A percentile compares a stretch with the other conserved stretches of the same genome.
These are phyloP conservation scores for Calophaca sinica DNA, from an alignment of 306 rosid genomes.

Conservation along the genomic window DNA sequence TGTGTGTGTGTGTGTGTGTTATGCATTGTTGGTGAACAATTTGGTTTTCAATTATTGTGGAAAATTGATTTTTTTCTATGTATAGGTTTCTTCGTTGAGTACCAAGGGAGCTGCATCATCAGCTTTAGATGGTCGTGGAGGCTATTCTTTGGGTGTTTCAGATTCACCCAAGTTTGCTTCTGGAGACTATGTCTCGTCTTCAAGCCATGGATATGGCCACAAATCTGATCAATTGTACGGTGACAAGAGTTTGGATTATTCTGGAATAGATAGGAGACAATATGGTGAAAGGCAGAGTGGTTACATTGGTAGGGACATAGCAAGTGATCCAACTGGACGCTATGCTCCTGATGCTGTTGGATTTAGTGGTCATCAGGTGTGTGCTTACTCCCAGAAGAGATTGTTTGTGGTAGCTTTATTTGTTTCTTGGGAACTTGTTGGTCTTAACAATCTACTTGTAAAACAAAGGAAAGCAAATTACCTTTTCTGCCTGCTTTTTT, in stretches of 20 bases:
- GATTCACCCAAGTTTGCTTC: constrained; percentile 88
- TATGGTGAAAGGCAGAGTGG: constrained; percentile 85
- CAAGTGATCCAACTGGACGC: constrained; percentile 74
- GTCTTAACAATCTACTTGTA: background rate
- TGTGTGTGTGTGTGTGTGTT: constrained; percentile 40
- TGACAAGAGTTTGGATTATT: constrained; percentile 85
- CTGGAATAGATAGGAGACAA: constrained; percentile 84
- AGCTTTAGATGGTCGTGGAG: constrained; percentile 80
- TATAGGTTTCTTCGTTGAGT: constrained; percentile 68
- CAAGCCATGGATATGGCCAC: constrained; percentile 83
- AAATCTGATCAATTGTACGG: constrained; percentile 79
- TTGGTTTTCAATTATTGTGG: background rate
- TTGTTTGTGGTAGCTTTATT: constrained; percentile 39
- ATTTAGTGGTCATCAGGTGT: constrained; percentile 82
- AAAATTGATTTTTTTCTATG: constrained; percentile 11
- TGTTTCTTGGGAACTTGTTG: background rate
- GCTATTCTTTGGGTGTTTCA: constrained; percentile 68
- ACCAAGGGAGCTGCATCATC: constrained; percentile 75
- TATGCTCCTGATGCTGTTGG: constrained; percentile 81
- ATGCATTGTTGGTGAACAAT: background rate
- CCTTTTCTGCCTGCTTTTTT: constrained; percentile 23
- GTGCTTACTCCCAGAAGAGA: constrained; percentile 30
- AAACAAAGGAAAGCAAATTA: background rate
- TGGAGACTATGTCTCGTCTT: constrained; percentile 76
- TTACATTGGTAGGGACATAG: constrained; percentile 79